A percentile compares a stretch with the other conserved stretches of the same genome.
phyloP scores from a whole-genome alignment of 148 eudicot genomes.

The Drosera capensis region DNA sequence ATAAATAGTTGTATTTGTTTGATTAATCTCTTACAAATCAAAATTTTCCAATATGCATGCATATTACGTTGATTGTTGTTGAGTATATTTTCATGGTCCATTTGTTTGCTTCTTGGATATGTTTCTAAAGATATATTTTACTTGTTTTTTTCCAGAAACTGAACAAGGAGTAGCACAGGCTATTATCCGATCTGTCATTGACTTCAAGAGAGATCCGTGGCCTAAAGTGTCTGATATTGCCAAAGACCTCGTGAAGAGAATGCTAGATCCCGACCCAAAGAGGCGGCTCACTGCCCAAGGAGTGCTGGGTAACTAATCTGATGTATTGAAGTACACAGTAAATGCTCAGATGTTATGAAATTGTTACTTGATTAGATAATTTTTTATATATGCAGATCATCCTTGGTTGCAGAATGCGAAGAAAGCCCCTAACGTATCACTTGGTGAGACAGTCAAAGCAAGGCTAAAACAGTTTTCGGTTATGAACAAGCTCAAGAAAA shows the following conservation, averaged over 20 bases:
- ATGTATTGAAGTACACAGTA: background rate
- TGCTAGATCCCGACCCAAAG: background rate
- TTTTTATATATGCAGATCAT: background rate
- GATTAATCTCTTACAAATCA: too few species aligned
- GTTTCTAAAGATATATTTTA: background rate
- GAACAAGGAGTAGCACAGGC: constrained; percentile 1
- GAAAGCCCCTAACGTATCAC: background rate
- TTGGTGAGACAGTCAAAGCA: constrained; percentile 1
- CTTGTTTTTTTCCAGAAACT: background rate
- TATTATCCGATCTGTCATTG: background rate
- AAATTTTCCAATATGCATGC: too few species aligned
- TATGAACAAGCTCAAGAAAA: constrained; percentile 1
- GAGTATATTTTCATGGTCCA: background rate
- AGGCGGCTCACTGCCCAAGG: background rate
- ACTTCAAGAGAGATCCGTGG: constrained; percentile 1
- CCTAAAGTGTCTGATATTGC: background rate
- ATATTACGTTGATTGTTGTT: too few species aligned
- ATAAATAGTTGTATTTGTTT: too few species aligned
- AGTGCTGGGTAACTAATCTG: background rate
- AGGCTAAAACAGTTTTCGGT: background rate
- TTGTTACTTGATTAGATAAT: background rate
- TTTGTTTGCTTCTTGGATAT: background rate
- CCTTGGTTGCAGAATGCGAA: constrained; percentile 1
- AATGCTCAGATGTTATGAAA: background rate
- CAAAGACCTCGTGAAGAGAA: constrained; percentile 1